Conservation (phyloP, 441 rosid genomes). For the Theobroma grandiflorum region DNA sequence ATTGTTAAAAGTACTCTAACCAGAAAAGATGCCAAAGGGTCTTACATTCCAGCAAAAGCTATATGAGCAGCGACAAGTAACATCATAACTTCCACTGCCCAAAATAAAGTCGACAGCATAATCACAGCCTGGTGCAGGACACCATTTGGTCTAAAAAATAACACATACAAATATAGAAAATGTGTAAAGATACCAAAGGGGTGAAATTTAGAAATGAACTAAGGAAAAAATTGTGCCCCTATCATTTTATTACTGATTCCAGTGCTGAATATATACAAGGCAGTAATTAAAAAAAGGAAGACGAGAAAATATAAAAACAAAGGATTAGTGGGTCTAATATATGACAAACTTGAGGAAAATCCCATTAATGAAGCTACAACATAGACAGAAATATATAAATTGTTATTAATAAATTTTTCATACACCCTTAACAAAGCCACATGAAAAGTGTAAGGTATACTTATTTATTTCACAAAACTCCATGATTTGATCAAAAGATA, state of each 20-base stretch:
- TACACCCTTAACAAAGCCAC: constrained; percentile 1
- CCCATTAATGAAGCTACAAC: background rate
- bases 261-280: background rate
- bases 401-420: background rate
- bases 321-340: background rate
- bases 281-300: background rate
- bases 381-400: background rate
- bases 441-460: background rate
- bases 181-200: constrained; percentile 4
- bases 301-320: background rate
- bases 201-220: background rate
- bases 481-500: background rate
- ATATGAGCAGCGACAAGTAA: constrained; percentile 63
- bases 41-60: constrained; percentile 88
- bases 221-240: constrained; percentile 4
- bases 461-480: background rate
- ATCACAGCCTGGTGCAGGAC: constrained; percentile 86
- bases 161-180: background rate
- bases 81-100: constrained; percentile 74
- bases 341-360: background rate
- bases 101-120: constrained; percentile 70
- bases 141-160: constrained; percentile 74
- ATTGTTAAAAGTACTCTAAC: background rate
- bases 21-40: background rate
- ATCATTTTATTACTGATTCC: background rate